Evolutionary conservation across 2,329 filamentous ascomycete genomes (phyloP).

Genomic region (Venturia oleaginea): DNA sequence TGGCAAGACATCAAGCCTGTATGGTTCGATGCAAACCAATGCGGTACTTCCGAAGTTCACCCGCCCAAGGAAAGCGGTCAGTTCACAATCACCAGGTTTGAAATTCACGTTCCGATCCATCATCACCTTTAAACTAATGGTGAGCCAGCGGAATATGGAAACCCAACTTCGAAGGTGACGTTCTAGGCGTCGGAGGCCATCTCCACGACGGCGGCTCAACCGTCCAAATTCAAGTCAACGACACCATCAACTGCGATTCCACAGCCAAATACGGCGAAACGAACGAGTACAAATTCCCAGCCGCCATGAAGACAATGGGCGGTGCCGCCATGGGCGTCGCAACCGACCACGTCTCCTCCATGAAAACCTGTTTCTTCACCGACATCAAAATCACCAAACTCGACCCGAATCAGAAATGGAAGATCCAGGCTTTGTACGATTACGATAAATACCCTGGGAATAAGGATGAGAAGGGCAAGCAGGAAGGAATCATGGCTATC

Average conservation of each 20-base stretch:
- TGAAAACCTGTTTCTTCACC: constrained; percentile 5
- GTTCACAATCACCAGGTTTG: constrained; percentile 6
- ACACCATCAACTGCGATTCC: neutral
- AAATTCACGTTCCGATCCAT: neutral
- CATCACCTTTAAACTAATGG: neutral
- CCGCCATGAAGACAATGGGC: constrained; percentile 8
- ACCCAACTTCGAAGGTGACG: constrained; percentile 11
- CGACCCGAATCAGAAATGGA: neutral
- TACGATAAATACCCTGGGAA: constrained; percentile 8
- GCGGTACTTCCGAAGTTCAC: constrained; percentile 12
- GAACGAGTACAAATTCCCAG: neutral
- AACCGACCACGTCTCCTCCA: constrained; percentile 2
- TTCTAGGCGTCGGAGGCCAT: constrained; percentile 12
- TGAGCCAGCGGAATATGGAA: neutral
- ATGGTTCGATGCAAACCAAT: constrained; percentile 14
- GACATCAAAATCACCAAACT: neutral
- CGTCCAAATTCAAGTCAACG: neutral
- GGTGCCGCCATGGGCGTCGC: neutral
- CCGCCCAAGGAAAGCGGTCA: constrained; percentile 6
- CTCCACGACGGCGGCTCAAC: constrained; percentile 6
- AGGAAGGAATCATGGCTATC: constrained; percentile 12
- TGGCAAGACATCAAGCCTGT: constrained; percentile 9
- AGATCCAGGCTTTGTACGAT: constrained; percentile 11
- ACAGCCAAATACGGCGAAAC: constrained; percentile 6
- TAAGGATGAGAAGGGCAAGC: neutral